Base-by-base conservation (phyloP, 495 filamentous ascomycete species). In the Stereocaulon alpinum region DNA sequence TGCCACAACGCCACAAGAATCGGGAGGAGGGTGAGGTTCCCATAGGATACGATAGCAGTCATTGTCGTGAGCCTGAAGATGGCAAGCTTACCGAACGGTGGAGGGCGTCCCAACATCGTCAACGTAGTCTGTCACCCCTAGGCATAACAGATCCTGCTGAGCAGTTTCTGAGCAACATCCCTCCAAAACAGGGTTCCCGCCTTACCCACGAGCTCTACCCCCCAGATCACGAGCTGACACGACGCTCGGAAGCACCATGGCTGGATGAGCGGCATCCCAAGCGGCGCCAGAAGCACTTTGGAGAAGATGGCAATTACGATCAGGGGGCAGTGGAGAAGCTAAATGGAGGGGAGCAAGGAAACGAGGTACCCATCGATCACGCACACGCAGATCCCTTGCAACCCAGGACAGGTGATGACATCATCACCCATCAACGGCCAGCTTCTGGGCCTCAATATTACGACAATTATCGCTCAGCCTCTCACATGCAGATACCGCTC, bases 131-230 rank as follows among this genome's bases (percentile, higher is more conserved):
- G 20, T 48, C 60, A 34, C 56, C 63, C 11, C 51, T 61, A 11
- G 65, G 70, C 50, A 62, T 56, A 18, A 62, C 63, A 37, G 66
- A 64, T 58, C 71, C 72, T 24, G 75, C 74, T 7, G 74, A 77
- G 41, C 65, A 67, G 17, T 77, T 78, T 43, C 62, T 77, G 7
- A 70, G 71, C 41, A 65, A 69, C 27, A 69, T 75, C 30, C 61
- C 60, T n/a, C 73, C 72, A 42, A 44, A 51, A 22, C 12, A 32
- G 15, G 61, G 56, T 29, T 22, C n/a, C n/a, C 29, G 29, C 22
- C 50, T 29, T 22, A 14, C 58, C 44, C 15, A 27, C 12, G 54
- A 40, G 17, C 32, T 40, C 51, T 43, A 40, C 54, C 40, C 50
- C 27, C 24, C 32, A 22, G 47, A 61, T 42, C 45, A 34, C 24